Conservation (phyloP, 176 grass and related monocot species). For the Rhynchospora tenuis region DNA sequence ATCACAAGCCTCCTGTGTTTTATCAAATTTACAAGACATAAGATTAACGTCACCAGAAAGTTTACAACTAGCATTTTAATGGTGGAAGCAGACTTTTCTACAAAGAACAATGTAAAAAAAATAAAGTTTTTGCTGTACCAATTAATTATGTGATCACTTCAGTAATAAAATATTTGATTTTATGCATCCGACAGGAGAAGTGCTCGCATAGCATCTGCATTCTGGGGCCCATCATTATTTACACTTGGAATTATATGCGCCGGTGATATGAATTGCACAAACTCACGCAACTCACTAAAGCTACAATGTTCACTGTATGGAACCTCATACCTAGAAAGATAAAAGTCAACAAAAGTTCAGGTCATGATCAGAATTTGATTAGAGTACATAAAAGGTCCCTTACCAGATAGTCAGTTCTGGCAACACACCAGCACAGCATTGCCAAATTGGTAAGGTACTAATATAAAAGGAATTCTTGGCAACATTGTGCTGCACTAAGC, state of each 20-base stretch:
- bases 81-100: background rate
- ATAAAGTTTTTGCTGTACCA: background rate
- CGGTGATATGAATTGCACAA: constrained; percentile 67
- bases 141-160: background rate
- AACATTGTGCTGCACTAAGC: background rate
- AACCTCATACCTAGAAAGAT: constrained; percentile 74
- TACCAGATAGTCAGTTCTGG: background rate
- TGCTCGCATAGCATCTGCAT: constrained; percentile 61
- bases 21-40: background rate
- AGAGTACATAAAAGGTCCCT: background rate
- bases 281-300: constrained; percentile 77
- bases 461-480: background rate
- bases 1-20: background rate
- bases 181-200: constrained; percentile 39
- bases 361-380: background rate
- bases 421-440: background rate
- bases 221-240: constrained; percentile 73
- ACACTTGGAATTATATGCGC: constrained; percentile 91
- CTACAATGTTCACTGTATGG: constrained; percentile 94
- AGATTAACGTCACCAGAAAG: background rate
- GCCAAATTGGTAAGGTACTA: background rate
- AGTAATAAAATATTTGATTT: background rate
- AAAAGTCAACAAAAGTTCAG: background rate
- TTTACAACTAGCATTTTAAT: background rate
- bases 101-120: background rate